Conservation (phyloP, 2,329 filamentous ascomycete species). For the Didymella arachidicola region DNA sequence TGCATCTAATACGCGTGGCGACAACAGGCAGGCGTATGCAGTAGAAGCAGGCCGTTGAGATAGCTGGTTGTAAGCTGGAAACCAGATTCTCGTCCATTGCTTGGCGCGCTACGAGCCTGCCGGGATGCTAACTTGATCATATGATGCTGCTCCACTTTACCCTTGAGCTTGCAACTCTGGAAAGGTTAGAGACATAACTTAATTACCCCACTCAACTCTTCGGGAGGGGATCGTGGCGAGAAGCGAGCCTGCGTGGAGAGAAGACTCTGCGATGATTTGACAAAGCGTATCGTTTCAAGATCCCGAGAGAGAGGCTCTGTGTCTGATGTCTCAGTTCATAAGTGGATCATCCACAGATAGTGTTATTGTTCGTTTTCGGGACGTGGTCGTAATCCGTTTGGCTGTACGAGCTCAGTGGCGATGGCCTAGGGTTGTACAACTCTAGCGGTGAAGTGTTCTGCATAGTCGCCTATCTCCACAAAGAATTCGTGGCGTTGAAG, state of each 20-base stretch:
- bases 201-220: slow-evolving; percentile 21
- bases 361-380: slow-evolving; percentile 16
- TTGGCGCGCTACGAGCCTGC: slow-evolving; percentile 36
- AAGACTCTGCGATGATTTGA: slow-evolving; percentile 18
- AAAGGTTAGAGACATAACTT: slow-evolving; percentile 26
- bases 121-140: slow-evolving; percentile 41
- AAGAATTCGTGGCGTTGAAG: slow-evolving; percentile 7
- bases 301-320: slow-evolving; percentile 27
- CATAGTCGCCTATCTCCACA: slow-evolving; percentile 17
- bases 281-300: slow-evolving; percentile 36
- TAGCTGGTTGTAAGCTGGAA: slow-evolving; percentile 27
- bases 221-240: slow-evolving; percentile 11
- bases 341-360: slow-evolving; percentile 15
- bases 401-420: slow-evolving; percentile 25
- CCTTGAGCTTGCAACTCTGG: slow-evolving; percentile 33
- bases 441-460: slow-evolving; percentile 39
- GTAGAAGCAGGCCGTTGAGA: slow-evolving; percentile 30
- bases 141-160: slow-evolving; percentile 42
- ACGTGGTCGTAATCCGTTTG: slow-evolving; percentile 27
- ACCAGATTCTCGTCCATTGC: slow-evolving; percentile 27
- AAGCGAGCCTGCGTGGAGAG: slow-evolving; percentile 5
- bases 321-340: slow-evolving; percentile 19
- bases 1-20: background rate
- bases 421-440: slow-evolving; percentile 39
- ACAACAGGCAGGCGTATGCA: slow-evolving; percentile 17